A percentile compares a stretch with the other conserved stretches of the same genome.
phyloP scores from a whole-genome alignment of 768 basidiomycete genomes.

The Boletellus sp. region DNA sequence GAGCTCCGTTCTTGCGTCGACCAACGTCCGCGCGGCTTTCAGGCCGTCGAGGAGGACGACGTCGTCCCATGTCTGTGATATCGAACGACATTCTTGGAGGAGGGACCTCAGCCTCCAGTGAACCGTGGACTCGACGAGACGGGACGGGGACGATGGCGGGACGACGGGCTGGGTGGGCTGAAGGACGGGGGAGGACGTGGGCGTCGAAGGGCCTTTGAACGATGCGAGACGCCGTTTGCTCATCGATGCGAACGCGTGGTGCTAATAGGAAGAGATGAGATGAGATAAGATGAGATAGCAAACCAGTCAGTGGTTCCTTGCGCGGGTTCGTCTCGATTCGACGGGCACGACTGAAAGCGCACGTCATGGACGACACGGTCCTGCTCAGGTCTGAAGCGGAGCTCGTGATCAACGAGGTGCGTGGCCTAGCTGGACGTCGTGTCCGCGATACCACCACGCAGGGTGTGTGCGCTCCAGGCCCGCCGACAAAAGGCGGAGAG shows the following conservation, averaged over 20 bases:
- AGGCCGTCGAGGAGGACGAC: conserved; percentile 76
- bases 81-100: conserved; percentile 62
- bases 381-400: conserved; percentile 31
- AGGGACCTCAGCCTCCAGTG: conserved; percentile 73
- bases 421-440: background rate
- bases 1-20: conserved; percentile 79
- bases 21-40: conserved; percentile 64
- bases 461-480: conserved; percentile 41
- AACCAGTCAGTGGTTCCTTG: no score
- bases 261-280: conserved; percentile 26
- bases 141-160: conserved; percentile 41
- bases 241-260: no score
- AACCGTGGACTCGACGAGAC: conserved; percentile 62
- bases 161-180: conserved; percentile 36
- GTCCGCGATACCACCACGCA: background rate
- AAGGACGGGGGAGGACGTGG: conserved; percentile 60
- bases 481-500: conserved; percentile 68
- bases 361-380: conserved; percentile 25
- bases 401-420: conserved; percentile 29
- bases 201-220: conserved; percentile 77
- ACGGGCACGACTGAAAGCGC: background rate
- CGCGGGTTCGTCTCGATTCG: no score
- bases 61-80: conserved; percentile 78
- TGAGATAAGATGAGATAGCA: conserved; percentile 20
- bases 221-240: conserved; percentile 60